Evolutionary conservation across 306 rosid genomes (phyloP).

Genomic region (Senna tora): DNA sequence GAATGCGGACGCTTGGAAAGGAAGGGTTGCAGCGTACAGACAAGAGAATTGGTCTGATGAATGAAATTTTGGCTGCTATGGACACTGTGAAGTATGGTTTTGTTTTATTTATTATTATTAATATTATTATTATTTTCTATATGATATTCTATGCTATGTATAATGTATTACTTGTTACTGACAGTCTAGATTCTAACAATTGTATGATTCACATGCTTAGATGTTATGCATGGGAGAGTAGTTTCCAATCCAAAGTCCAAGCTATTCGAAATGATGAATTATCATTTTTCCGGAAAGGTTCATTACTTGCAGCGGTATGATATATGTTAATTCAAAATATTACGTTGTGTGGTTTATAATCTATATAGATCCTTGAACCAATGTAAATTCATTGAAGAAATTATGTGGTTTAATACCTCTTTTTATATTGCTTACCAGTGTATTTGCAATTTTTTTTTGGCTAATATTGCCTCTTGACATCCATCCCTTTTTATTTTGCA

Average conservation of each 20-base stretch:
- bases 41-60: conserved; percentile 97
- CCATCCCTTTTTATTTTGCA: conserved; percentile 55
- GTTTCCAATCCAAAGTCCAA: conserved; percentile 84
- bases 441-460: not conserved
- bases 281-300: conserved; percentile 85
- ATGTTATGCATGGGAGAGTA: conserved; percentile 97
- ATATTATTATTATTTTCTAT: conserved; percentile 20
- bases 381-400: not conserved
- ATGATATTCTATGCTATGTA: conserved; percentile 7
- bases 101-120: no score
- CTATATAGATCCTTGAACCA: conserved; percentile 19
- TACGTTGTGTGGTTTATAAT: conserved; percentile 24
- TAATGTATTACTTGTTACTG: not conserved
- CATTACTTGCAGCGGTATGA: conserved; percentile 86
- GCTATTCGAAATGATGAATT: conserved; percentile 74
- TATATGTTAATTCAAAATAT: conserved; percentile 29
- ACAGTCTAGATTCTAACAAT: conserved; percentile 27
- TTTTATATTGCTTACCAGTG: conserved; percentile 11
- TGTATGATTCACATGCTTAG: conserved; percentile 56
- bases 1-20: conserved; percentile 79
- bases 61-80: conserved; percentile 97
- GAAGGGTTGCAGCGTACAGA: conserved; percentile 94
- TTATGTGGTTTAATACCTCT: not conserved
- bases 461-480: conserved; percentile 32
- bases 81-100: conserved; percentile 86